Percentiles rank a stretch among this genome's conserved stretches.
These are phyloP conservation scores for Rutstroemia sp. DNA, from an alignment of 2,329 filamentous ascomycete genomes.

Conservation along the genomic window DNA sequence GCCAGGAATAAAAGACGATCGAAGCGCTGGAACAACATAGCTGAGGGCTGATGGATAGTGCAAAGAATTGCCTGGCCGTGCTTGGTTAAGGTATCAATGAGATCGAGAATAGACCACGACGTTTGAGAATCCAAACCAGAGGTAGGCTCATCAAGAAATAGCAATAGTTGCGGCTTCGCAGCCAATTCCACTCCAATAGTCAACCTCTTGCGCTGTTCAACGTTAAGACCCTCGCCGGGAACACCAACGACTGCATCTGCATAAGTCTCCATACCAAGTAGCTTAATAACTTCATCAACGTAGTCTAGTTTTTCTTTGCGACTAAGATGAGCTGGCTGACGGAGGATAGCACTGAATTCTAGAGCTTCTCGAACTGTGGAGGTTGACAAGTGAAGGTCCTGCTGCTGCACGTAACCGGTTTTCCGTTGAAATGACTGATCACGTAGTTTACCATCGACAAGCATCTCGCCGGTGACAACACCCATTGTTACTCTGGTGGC, in stretches of 20 bases:
- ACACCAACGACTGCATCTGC: slow-evolving; percentile 88
- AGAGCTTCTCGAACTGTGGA: slow-evolving; percentile 84
- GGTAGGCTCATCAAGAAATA: slow-evolving; percentile 76
- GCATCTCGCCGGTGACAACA: slow-evolving; percentile 79
- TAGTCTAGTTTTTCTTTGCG: slow-evolving; percentile 75
- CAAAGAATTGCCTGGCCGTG: slow-evolving; percentile 86
- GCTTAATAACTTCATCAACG: slow-evolving; percentile 82
- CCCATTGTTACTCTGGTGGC: slow-evolving; percentile 79
- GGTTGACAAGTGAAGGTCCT: slow-evolving; percentile 80
- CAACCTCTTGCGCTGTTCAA: slow-evolving; percentile 57
- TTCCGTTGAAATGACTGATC: slow-evolving; percentile 74
- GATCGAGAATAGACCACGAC: slow-evolving; percentile 81
- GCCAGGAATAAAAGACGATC: slow-evolving; percentile 72
- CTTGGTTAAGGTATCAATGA: slow-evolving; percentile 82
- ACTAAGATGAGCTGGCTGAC: slow-evolving; percentile 70
- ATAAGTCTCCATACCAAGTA: slow-evolving; percentile 84
- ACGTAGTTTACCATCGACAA: slow-evolving; percentile 51
- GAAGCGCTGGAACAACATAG: slow-evolving; percentile 87
- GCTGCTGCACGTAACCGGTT: slow-evolving; percentile 65
- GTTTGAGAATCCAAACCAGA: slow-evolving; percentile 90
- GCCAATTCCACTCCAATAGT: slow-evolving; percentile 70
- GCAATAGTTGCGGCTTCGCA: slow-evolving; percentile 57
- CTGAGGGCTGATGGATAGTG: slow-evolving; percentile 91
- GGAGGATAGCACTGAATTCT: slow-evolving; percentile 75
- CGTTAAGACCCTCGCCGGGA: slow-evolving; percentile 44